Percentiles rank a stretch among this genome's conserved stretches.
Evolutionary conservation across 805 yeast genomes (phyloP).

Genomic region (Spathaspora girioi): DNA sequence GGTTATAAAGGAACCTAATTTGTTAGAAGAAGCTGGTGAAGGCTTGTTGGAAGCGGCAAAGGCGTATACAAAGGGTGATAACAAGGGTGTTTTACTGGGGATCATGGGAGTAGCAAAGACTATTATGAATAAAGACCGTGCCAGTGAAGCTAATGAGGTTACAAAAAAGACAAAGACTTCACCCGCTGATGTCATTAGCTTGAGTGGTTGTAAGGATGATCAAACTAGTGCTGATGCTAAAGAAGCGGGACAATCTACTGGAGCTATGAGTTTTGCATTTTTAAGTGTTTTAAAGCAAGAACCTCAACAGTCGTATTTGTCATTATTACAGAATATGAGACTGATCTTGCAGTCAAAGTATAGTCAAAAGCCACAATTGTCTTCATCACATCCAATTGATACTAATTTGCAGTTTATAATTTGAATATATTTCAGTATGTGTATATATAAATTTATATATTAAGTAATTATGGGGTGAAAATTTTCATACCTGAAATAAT

Average conservation of each 20-base stretch:
- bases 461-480: neutral
- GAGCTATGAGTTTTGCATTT: conserved; percentile 84
- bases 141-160: conserved; percentile 27
- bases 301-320: conserved; percentile 64
- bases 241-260: conserved; percentile 68
- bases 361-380: conserved; percentile 79
- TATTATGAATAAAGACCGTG: conserved; percentile 17
- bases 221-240: conserved; percentile 79
- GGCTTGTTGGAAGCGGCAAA: conserved; percentile 58
- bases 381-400: conserved; percentile 80
- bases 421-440: conserved; percentile 9
- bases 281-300: conserved; percentile 56
- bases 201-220: conserved; percentile 80
- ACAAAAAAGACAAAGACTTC: conserved; percentile 58
- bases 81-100: conserved; percentile 37
- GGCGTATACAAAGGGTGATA: conserved; percentile 60
- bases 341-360: conserved; percentile 58
- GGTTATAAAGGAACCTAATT: conserved; percentile 73
- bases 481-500: neutral
- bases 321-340: conserved; percentile 70
- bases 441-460: neutral
- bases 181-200: conserved; percentile 71
- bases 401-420: conserved; percentile 38
- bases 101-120: conserved; percentile 25
- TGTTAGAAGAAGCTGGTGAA: conserved; percentile 70